Percentiles rank a stretch among this genome's conserved stretches.
Conservation (phyloP, 176 grass and related monocot genomes). For the Themeda triandra region DNA sequence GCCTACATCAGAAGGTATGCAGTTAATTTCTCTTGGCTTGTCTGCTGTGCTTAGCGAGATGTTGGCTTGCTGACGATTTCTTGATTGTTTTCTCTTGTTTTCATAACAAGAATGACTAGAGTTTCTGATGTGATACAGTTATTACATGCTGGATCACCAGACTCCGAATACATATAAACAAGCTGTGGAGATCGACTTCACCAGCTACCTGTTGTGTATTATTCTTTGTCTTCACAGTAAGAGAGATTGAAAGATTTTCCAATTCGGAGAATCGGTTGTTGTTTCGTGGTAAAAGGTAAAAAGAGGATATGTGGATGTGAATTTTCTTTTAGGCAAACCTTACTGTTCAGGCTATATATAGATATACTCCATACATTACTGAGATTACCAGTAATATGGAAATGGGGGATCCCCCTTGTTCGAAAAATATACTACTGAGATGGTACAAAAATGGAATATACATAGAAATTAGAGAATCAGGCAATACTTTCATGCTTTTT, state of each 20-base stretch:
- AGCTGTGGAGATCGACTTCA: neutral
- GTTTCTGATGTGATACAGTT: neutral
- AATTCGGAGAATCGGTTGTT: neutral
- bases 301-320: neutral
- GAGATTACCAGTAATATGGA: no score
- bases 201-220: neutral
- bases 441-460: neutral
- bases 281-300: neutral
- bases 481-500: neutral
- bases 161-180: neutral
- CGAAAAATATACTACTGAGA: no score
- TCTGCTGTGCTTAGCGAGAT: neutral
- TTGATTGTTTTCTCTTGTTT: neutral
- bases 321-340: neutral
- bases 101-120: neutral
- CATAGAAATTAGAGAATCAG: neutral
- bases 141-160: neutral
- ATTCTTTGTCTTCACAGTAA: neutral
- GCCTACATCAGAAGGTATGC: constrained; percentile 8
- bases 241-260: neutral
- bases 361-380: neutral
- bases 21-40: neutral
- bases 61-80: neutral
- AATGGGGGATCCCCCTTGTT: no score
- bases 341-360: neutral